phyloP scores from a whole-genome alignment of 768 basidiomycete species.

The Thelephora aurantiotincta region DNA sequence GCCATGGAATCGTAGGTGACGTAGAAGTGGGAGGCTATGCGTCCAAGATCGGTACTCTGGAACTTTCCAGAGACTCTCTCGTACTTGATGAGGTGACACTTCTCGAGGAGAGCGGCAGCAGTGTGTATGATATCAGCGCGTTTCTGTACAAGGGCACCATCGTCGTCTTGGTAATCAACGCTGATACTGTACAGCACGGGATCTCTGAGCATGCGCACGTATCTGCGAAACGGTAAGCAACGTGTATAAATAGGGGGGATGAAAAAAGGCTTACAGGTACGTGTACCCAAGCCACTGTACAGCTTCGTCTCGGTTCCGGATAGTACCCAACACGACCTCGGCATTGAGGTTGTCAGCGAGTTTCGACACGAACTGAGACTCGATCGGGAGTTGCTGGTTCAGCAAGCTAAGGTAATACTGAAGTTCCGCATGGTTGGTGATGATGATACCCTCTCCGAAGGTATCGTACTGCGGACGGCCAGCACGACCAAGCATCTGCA shows the following conservation, averaged over 20 bases:
- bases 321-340: conserved; percentile 89
- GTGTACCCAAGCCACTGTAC: conserved; percentile 97
- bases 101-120: conserved; percentile 86
- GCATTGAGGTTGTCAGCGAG: conserved; percentile 94
- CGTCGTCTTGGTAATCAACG: conserved; percentile 84
- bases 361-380: conserved; percentile 85
- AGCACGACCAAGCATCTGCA: conserved; percentile 97
- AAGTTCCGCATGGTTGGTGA: conserved; percentile 92
- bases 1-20: conserved; percentile 94
- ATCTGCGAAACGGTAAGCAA: conserved; percentile 31
- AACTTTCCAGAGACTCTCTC: conserved; percentile 80
- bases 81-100: conserved; percentile 89
- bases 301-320: conserved; percentile 91
- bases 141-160: conserved; percentile 74
- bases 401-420: conserved; percentile 93
- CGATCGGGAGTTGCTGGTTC: conserved; percentile 97
- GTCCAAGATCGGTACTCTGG: conserved; percentile 85
- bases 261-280: conserved; percentile 51
- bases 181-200: conserved; percentile 82
- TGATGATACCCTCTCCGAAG: conserved; percentile 94
- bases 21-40: conserved; percentile 92
- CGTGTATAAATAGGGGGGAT: neutral
- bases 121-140: conserved; percentile 89
- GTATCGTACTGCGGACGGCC: conserved; percentile 97
- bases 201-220: conserved; percentile 87